A percentile compares a stretch with the other conserved stretches of the same genome.
phyloP scores from a whole-genome alignment of 2,329 filamentous ascomycete species.

The Beauveria asiatica region DNA sequence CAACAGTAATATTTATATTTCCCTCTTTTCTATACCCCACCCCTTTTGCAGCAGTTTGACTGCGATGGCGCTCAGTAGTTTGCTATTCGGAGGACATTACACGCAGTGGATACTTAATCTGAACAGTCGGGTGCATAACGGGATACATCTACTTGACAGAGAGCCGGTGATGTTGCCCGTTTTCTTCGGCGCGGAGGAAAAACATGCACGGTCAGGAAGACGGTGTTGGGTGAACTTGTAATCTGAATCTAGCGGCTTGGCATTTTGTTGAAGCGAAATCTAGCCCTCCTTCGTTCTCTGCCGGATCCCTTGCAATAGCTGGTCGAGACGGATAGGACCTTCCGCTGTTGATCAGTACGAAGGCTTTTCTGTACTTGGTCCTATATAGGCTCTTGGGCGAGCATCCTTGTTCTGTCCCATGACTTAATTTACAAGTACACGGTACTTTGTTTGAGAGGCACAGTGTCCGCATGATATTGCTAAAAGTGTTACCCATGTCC shows the following conservation, averaged over 20 bases:
- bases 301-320: neutral
- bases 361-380: neutral
- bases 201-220: neutral
- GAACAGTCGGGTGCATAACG: neutral
- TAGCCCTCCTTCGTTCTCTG: neutral
- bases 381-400: slow-evolving; percentile 1
- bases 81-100: neutral
- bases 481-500: neutral
- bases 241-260: slow-evolving; percentile 3
- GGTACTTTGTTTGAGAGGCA: neutral
- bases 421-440: neutral
- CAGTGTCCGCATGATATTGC: neutral
- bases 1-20: neutral
- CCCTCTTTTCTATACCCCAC: neutral
- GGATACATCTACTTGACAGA: neutral
- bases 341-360: neutral
- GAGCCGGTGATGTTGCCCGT: neutral
- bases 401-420: neutral
- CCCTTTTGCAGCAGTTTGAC: neutral
- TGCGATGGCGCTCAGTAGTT: neutral
- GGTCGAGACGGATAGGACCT: neutral
- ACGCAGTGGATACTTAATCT: neutral
- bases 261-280: neutral
- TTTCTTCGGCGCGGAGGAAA: neutral
- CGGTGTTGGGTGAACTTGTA: slow-evolving; percentile 3